Evolutionary conservation across 768 basidiomycete genomes (phyloP).

Genomic region (Mycena vulgaris): DNA sequence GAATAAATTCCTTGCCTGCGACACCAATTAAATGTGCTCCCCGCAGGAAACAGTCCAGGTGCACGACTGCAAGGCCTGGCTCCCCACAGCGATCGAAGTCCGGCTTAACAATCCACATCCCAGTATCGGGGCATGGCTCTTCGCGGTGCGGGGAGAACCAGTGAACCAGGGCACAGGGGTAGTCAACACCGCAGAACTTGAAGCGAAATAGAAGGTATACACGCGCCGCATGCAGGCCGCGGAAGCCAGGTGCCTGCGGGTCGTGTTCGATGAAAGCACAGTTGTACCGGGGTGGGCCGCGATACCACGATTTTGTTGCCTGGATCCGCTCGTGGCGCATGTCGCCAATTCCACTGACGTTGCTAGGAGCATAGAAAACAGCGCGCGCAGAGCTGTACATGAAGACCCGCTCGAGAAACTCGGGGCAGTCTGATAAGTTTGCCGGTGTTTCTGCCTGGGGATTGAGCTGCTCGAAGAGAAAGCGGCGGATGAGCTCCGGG

Average conservation of each 20-base stretch:
- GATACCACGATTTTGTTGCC: conserved; percentile 42
- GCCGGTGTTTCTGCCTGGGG: not conserved
- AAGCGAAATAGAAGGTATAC: conserved; percentile 45
- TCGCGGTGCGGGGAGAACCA: conserved; percentile 42
- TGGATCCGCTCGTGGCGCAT: conserved; percentile 48
- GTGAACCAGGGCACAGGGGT: conserved; percentile 46
- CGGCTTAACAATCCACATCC: conserved; percentile 47
- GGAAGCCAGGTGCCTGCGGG: conserved; percentile 28
- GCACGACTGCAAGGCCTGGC: conserved; percentile 16
- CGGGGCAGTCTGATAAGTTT: conserved; percentile 13
- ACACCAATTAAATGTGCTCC: too few species aligned
- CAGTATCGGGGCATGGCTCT: conserved; percentile 40
- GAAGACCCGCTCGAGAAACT: conserved; percentile 17
- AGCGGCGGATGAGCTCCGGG: conserved; percentile 15
- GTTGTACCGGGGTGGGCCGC: conserved; percentile 39
- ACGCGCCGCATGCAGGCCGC: conserved; percentile 43
- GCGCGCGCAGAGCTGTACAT: conserved; percentile 37
- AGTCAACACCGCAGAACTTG: conserved; percentile 27
- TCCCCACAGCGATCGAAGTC: conserved; percentile 18
- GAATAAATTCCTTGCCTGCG: not conserved
- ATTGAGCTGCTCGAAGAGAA: conserved; percentile 25
- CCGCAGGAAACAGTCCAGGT: too few species aligned
- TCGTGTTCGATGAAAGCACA: conserved; percentile 42
- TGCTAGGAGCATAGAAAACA: too few species aligned
- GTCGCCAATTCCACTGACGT: conserved; percentile 44